phyloP scores from a whole-genome alignment of 2,329 filamentous ascomycete genomes.

The Pezicula carpinea region DNA sequence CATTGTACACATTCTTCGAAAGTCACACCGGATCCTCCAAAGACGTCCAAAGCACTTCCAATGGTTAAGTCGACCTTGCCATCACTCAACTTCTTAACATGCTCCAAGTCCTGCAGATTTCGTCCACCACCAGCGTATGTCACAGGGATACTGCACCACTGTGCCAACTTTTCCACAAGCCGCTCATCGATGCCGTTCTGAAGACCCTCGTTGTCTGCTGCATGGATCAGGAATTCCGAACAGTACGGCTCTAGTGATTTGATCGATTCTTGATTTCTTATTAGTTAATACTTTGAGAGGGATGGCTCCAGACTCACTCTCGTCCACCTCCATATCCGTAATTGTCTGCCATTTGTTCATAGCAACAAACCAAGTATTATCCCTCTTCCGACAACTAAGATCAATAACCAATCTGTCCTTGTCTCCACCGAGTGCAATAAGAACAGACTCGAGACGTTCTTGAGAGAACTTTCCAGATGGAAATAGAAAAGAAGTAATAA shows the following conservation, averaged over 20 bases:
- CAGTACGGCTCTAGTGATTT: conserved; percentile 81
- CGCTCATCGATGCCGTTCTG: conserved; percentile 87
- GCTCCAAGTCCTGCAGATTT: conserved; percentile 74
- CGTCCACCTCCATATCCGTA: conserved; percentile 89
- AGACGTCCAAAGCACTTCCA: conserved; percentile 92
- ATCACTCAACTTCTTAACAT: conserved; percentile 71
- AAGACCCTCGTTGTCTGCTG: conserved; percentile 92
- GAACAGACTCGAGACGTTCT: conserved; percentile 67
- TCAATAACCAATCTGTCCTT: conserved; percentile 86
- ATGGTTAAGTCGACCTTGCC: conserved; percentile 92
- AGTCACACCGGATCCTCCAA: conserved; percentile 80
- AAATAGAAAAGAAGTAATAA: conserved; percentile 94
- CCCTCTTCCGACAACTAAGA: conserved; percentile 77
- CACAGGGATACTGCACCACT: conserved; percentile 88
- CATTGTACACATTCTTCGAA: conserved; percentile 87
- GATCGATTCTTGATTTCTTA: conserved; percentile 62
- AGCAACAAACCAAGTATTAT: conserved; percentile 84
- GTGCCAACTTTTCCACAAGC: conserved; percentile 69
- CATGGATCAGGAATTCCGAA: conserved; percentile 94
- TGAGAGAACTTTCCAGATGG: conserved; percentile 78
- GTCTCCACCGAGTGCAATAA: conserved; percentile 68
- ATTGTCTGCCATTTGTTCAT: conserved; percentile 99
- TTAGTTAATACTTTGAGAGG: conserved; percentile 7
- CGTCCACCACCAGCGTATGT: conserved; percentile 96
- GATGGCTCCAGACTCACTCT: conserved; percentile 51